Base-by-base conservation (phyloP, 331 rosid genomes). In the Malus hybrid region DNA sequence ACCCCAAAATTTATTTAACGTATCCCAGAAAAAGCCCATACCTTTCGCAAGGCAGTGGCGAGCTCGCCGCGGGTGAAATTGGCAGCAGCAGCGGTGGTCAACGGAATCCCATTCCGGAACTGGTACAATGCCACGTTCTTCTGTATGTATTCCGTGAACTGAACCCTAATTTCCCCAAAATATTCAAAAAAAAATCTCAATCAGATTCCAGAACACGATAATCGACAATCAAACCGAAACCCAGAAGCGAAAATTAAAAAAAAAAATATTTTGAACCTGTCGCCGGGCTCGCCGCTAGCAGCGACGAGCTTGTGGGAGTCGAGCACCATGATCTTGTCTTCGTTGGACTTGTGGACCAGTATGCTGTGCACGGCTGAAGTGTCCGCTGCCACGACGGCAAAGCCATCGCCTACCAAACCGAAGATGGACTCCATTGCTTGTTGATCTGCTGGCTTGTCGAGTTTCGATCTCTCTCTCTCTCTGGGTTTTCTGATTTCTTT, bases 291-390 rank as follows among this genome's bases (percentile, higher is more conserved):
- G 16, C 98, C 97, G 77, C 96, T 91, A 54, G 98, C 97, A 61
- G 98, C 98, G 84, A 91, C 27, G 83, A 93, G 98, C 77, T 93
- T 93, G 90, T 93, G 97, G 5, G 98, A 88, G 64, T 94, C 98
- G 70, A 94, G 98, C 44, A 88, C 79, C 99, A 94, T 94, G 93
- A 94, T 94, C 89, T 94, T 94, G 91, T 94, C 99, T 80, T 94
- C 99, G 83, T 92, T 90, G 55, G 96, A 87, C 76, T 92, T 94
- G 84, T 94, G 99, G 1, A 94, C 99, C 59, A 94, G 81, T 80
- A 94, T 94, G 86, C 97, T 92, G 79, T 94, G 88, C 50, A 92
- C 97, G 24, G 99, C 97, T 55, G 99, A 92, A 0, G 99, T 84
- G 64, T 94, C 99, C 6, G 97, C 97, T 36, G 61, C 99, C 66